Base-by-base conservation (phyloP, 179 eudicot species). In the Beta lomatogona region DNA sequence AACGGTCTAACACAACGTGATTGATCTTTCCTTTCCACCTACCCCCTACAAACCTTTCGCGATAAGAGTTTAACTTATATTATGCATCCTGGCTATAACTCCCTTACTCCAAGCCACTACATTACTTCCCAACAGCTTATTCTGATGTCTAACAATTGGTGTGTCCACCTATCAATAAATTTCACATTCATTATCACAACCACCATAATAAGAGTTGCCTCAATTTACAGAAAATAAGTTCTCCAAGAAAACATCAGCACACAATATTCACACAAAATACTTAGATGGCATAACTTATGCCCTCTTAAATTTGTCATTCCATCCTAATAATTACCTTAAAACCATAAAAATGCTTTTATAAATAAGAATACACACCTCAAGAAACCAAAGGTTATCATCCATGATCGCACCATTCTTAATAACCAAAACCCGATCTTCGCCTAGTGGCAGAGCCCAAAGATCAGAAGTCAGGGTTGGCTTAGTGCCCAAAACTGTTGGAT, bases 91-190 rank as follows among this genome's bases (percentile, higher is more conserved):
- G n/a, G n/a, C n/a, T n/a, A 81, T 67, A 53, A 90, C 92, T 54
- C 97, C 99, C 81, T 85, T 92, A 73, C 98, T 93, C 99, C 99
- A 95, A 65, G 92, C 92, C 81, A 95, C 93, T 76, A 95, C 95
- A 80, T 89, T 86, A 31, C 80, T 82, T 63, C 87, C 93, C 46
- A 88, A 80, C 48, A 82, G 68, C 65, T 86, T 69, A 54, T 80
- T 90, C 58, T 93, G 95, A 48, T 89, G 88, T 86, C 86, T 84
- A 46, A 93, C 87, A 77, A 87, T 92, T 69, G 90, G 85, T 41
- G 98, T 93, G 86, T 89, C 91, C 84, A 93, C 92, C 98, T 95
- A 76, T 12, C 71, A 82, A 87, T 22, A 53, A 74, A 71, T 54
- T 36, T 11, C 48, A 73, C 68, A 66, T n/a, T 46, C 5, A 60